A percentile compares a stretch with the other conserved stretches of the same genome.
Evolutionary conservation across 176 grass and related monocot genomes (phyloP).

Genomic region (Olyra latifolia): DNA sequence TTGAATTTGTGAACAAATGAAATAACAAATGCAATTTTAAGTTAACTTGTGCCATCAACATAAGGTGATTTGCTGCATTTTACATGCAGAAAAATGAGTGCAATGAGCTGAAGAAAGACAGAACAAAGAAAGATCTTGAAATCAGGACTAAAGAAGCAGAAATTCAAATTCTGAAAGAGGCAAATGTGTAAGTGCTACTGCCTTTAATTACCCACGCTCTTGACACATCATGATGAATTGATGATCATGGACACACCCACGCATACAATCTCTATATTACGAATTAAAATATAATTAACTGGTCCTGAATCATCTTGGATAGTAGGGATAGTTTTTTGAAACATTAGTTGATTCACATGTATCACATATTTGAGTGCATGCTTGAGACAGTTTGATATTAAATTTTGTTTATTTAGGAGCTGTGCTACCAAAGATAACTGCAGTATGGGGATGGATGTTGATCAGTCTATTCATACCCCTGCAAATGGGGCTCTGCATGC

Average conservation of each 20-base stretch:
- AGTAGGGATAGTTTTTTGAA: not conserved
- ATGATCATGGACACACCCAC: not conserved
- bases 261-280: not conserved
- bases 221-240: not conserved
- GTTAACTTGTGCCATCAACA: not conserved
- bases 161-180: constrained; percentile 59
- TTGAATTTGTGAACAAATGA: not conserved
- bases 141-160: constrained; percentile 74
- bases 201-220: constrained; percentile 25
- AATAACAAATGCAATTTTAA: not conserved
- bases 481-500: constrained; percentile 38
- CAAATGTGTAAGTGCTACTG: constrained; percentile 48
- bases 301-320: not conserved
- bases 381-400: not conserved
- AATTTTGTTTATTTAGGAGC: not conserved
- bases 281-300: not conserved
- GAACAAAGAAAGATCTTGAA: constrained; percentile 60
- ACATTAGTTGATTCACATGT: constrained; percentile 22
- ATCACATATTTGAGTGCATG: constrained; percentile 11
- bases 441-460: constrained; percentile 11
- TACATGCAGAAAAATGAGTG: constrained; percentile 67
- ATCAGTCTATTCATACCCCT: constrained; percentile 16
- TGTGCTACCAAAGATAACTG: constrained; percentile 3
- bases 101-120: constrained; percentile 57
- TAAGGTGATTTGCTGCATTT: not conserved